Evolutionary conservation across 495 filamentous ascomycete species (phyloP), one percentile per base, ranked within the genome.

Genomic region (Daldinia concentrica): DNA sequence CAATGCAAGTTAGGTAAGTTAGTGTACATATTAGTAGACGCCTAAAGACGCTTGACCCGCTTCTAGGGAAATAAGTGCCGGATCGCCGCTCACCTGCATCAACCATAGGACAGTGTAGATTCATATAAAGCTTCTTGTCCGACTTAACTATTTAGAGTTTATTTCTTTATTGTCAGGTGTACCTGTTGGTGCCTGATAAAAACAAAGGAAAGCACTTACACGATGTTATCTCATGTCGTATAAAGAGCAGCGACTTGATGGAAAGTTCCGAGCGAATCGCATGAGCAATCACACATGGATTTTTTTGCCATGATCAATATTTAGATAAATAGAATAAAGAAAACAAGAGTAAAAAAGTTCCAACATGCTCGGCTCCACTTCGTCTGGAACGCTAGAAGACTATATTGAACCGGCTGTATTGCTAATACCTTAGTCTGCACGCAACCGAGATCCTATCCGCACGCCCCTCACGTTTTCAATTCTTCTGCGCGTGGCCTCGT

Each of bases 341-440:
- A 15, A 37, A 50, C 27, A 6, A 52, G 50, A 12, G 15, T 12
- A 39, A 60, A 32, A 61, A 65, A 17, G 24, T 34, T 34, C 43
- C 9, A 66, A 41, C 54, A 58, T 50, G 43, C 51, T 52, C 26
- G 34, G 34, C 64, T 69, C 71, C 71, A 70, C 62, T 70, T 70
- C 62, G 41, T 62, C 63, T 70, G 66, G 66, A 74, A 74, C 71
- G 57, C 30, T 66, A 69, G 62, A 48, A 30, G 55, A 56, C 26
- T 58, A 30, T 52, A 58, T 63, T 52, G 32, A 50, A 50, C 68
- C 72, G 72, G 68, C 63, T 71, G 68, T 74, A 74, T 74, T 74
- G 66, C 57, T 69, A 69, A 69, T 69, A 58, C 62, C 65, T 69
- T 69, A 66, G 34, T 64, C 36, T 51, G 43, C 29, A 32, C 36